These are phyloP conservation scores for Cladosporium sp. DNA, from an alignment of 2,329 filamentous ascomycete species.

Conservation along the genomic window DNA sequence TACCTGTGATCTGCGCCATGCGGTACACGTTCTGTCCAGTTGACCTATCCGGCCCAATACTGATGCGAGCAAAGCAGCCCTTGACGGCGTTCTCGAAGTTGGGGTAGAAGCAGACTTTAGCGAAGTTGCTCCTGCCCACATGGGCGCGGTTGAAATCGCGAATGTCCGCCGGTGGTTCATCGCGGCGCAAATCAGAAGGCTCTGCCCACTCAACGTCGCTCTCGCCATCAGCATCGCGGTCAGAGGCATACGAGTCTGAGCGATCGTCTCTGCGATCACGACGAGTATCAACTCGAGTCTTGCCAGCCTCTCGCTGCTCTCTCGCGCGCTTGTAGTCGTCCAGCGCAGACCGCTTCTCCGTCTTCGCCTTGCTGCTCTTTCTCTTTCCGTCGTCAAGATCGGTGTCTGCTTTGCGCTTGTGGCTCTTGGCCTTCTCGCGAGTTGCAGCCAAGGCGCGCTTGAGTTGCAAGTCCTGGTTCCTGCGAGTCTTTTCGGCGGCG, in stretches of 20 bases:
- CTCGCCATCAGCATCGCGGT: conserved; percentile 60
- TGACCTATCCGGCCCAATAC: conserved; percentile 68
- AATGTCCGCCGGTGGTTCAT: conserved; percentile 64
- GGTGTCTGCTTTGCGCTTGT: conserved; percentile 70
- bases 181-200: conserved; percentile 34
- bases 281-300: conserved; percentile 23
- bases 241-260: conserved; percentile 37
- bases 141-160: conserved; percentile 79
- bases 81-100: conserved; percentile 75
- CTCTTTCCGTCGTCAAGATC: conserved; percentile 78
- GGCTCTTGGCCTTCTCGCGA: conserved; percentile 39
- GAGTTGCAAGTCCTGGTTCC: conserved; percentile 74
- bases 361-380: conserved; percentile 41
- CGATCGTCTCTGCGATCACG: conserved; percentile 41
- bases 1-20: conserved; percentile 82
- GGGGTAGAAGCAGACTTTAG: conserved; percentile 87
- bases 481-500: conserved; percentile 71
- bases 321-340: conserved; percentile 61
- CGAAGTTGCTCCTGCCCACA: conserved; percentile 79
- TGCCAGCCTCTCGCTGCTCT: conserved; percentile 54
- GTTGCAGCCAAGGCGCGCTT: conserved; percentile 59
- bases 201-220: conserved; percentile 74
- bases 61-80: conserved; percentile 80
- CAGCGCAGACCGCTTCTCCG: conserved; percentile 60
- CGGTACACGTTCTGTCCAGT: conserved; percentile 75